phyloP scores from a whole-genome alignment of 1,284 basidiomycete genomes.

The Pascua sp. region DNA sequence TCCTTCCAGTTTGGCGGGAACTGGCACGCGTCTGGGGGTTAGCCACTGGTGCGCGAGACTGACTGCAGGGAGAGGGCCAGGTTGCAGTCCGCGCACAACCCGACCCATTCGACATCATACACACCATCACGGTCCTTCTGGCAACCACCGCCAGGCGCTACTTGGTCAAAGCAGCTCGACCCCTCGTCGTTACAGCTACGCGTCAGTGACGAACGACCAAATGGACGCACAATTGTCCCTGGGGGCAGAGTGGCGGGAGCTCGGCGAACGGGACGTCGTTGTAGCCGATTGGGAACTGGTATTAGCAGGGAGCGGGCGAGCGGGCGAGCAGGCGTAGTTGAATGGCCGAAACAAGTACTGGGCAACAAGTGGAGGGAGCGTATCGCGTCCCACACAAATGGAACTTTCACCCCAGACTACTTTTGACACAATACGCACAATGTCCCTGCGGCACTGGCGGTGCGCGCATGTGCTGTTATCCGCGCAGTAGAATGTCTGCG shows the following conservation, averaged over 20 bases:
- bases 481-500: slow-evolving; percentile 65
- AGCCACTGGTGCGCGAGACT: not conserved
- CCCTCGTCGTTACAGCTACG: slow-evolving; percentile 82
- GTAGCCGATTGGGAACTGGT: slow-evolving; percentile 50
- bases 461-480: slow-evolving; percentile 58
- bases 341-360: no score
- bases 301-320: not conserved
- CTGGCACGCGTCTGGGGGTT: slow-evolving; percentile 65
- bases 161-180: slow-evolving; percentile 62
- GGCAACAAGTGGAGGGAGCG: no score
- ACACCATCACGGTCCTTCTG: slow-evolving; percentile 83
- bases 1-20: slow-evolving; percentile 62
- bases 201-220: not conserved
- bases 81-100: not conserved
- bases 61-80: no score
- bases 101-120: slow-evolving; percentile 25
- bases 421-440: slow-evolving; percentile 50
- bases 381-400: slow-evolving; percentile 6
- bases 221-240: slow-evolving; percentile 49
- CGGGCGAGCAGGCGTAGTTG: not conserved
- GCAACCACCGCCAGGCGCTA: slow-evolving; percentile 64
- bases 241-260: slow-evolving; percentile 62
- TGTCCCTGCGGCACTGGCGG: slow-evolving; percentile 70
- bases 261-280: slow-evolving; percentile 39
- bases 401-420: no score